Evolutionary conservation across 2,329 filamentous ascomycete species (phyloP), one percentile per base, ranked within the genome.

Genomic region (Paraphaeosphaeria sporulosa): DNA sequence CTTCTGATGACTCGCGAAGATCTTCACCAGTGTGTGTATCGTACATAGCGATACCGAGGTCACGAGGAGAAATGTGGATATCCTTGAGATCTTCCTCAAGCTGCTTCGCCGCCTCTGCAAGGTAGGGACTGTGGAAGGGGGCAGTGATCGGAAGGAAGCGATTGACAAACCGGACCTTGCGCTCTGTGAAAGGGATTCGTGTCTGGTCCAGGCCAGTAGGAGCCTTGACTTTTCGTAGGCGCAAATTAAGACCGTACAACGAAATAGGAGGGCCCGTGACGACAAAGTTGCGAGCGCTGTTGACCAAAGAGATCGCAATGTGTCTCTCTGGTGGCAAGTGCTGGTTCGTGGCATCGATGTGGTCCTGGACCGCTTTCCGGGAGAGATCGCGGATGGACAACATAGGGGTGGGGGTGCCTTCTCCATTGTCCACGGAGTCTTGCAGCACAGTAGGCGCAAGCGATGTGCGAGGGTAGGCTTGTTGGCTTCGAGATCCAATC

Each of bases 161-260:
- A 83, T 97, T 97, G 63, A 93, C 92, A 70, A 99, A 99, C 73
- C 95, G 93, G 58, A 97, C 86, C 82, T 99, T 99, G 70, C 95
- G 91, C 81, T 99, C 90, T 0, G 94, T 98, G 83, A 93, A 93
- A 7, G 96, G 96, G 56, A 98, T 90, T 61, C 94, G 88, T 67
- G 91, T 97, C 81, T 99, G 96, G 75, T 99, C 95, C 42, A 99
- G 85, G 46, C 96, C 95, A n/a, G 95, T 98, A 4, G 95, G 90
- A 1, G 95, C 94, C 84, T 97, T 99, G 77, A 97, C 92, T 81
- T 98, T 99, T 72, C 96, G 91, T 57, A 99, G 84, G 76, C 96
- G 93, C 50, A 96, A 84, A 78, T 99, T 99, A 43, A 99, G 86
- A 86, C 95, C 96, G 75, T 97, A 97, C 12, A 99, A 85, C 1